Percentiles rank a stretch among this genome's conserved stretches.
phyloP scores from a whole-genome alignment of 2,329 filamentous ascomycete species.

The Colletotrichum liaoningense region DNA sequence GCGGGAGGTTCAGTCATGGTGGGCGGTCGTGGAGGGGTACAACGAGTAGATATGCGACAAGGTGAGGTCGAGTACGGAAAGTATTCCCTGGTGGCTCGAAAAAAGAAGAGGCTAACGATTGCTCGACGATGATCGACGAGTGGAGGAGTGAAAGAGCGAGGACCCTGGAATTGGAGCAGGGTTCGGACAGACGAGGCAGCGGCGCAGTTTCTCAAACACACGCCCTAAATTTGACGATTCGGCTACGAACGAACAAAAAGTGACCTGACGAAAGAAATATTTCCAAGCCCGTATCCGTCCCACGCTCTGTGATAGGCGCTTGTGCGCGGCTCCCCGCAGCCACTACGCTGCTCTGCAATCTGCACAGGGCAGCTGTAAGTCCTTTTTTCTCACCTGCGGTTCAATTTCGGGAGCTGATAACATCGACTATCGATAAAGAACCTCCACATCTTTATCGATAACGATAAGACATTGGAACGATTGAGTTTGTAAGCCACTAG shows the following conservation, averaged over 20 bases:
- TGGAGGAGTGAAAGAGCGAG: background rate
- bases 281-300: background rate
- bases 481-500: background rate
- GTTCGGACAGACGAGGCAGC: conserved; percentile 11
- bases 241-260: conserved; percentile 15
- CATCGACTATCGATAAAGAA: too few species aligned
- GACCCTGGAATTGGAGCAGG: background rate
- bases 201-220: conserved; percentile 6
- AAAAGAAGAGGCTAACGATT: background rate
- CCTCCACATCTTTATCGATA: background rate
- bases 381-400: background rate
- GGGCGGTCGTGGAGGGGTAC: conserved; percentile 21
- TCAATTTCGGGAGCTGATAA: background rate
- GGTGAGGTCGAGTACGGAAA: background rate
- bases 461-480: background rate
- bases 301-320: conserved; percentile 29
- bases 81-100: background rate
- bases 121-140: background rate
- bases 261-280: conserved; percentile 31
- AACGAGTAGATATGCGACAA: background rate
- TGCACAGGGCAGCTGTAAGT: background rate
- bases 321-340: conserved; percentile 13
- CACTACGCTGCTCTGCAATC: background rate
- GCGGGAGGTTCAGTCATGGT: conserved; percentile 62
- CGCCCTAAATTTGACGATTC: conserved; percentile 20